phyloP scores from a whole-genome alignment of 352 stramenopile genomes.

The Phytopythium litorale region DNA sequence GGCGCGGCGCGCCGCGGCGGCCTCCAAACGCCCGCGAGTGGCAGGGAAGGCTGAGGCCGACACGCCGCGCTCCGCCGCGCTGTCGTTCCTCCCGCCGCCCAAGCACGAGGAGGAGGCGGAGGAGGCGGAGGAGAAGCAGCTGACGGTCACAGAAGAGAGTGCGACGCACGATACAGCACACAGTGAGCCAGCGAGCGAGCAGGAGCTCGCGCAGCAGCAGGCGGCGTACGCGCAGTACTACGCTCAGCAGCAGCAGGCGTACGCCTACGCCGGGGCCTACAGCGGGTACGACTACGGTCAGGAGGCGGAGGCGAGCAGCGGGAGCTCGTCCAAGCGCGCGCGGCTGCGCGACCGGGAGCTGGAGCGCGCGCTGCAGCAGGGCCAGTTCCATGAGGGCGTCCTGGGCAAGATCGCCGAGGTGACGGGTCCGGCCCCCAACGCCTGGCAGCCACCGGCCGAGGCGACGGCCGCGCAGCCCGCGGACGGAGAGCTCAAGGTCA shows the following conservation, averaged over 20 bases:
- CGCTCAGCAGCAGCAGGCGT: slow-evolving; percentile 25
- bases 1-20: slow-evolving; percentile 29
- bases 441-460: slow-evolving; percentile 52
- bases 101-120: slow-evolving; percentile 38
- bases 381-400: slow-evolving; percentile 54
- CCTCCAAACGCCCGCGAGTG: slow-evolving; percentile 25
- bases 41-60: slow-evolving; percentile 6
- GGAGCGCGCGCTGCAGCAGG: slow-evolving; percentile 63
- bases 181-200: background rate
- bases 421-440: slow-evolving; percentile 35
- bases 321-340: slow-evolving; percentile 29
- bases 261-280: slow-evolving; percentile 11
- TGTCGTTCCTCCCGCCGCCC: slow-evolving; percentile 63
- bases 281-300: slow-evolving; percentile 29
- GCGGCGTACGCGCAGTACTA: slow-evolving; percentile 33
- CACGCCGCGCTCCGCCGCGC: background rate
- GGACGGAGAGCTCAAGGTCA: slow-evolving; percentile 46
- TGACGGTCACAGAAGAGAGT: background rate
- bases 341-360: slow-evolving; percentile 62
- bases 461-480: slow-evolving; percentile 6
- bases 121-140: slow-evolving; percentile 9
- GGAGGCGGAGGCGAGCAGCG: slow-evolving; percentile 28
- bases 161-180: background rate
- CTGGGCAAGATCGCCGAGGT: slow-evolving; percentile 64
- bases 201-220: slow-evolving; percentile 7